phyloP scores from a whole-genome alignment of 768 basidiomycete species.

The Crepidotus variabilis region DNA sequence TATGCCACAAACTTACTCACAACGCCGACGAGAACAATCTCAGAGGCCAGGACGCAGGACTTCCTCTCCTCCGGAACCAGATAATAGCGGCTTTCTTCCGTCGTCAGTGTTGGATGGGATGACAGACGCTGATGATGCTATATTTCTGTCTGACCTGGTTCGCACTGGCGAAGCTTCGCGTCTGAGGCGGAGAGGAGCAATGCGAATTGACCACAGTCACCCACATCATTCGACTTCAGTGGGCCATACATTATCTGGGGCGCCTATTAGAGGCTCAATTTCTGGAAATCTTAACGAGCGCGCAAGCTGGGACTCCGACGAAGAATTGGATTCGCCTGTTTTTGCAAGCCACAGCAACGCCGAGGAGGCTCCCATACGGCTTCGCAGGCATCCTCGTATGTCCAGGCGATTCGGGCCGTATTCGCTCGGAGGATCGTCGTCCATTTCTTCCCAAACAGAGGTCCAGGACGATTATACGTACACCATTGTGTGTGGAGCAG shows the following conservation, averaged over 20 bases:
- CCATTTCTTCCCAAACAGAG: slow-evolving; percentile 6
- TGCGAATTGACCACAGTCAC: slow-evolving; percentile 49
- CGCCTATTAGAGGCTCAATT: slow-evolving; percentile 7
- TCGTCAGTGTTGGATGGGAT: not conserved
- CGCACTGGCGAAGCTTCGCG: slow-evolving; percentile 74
- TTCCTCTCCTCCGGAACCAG: not conserved
- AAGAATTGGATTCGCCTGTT: slow-evolving; percentile 13
- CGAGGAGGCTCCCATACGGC: not conserved
- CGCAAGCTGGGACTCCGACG: slow-evolving; percentile 19
- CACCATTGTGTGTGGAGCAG: slow-evolving; percentile 26
- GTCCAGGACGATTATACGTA: slow-evolving; percentile 20
- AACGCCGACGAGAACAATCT: not conserved
- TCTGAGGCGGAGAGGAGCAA: slow-evolving; percentile 68
- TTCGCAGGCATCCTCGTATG: slow-evolving; percentile 3
- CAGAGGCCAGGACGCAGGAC: not conserved
- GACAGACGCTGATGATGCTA: slow-evolving; percentile 59
- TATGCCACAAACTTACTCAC: slow-evolving; percentile 3
- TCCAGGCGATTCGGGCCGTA: slow-evolving; percentile 16
- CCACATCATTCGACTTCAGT: slow-evolving; percentile 3
- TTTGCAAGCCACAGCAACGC: not conserved
- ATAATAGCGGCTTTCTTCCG: not conserved
- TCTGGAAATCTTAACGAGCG: slow-evolving; percentile 15
- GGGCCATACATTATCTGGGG: slow-evolving; percentile 1
- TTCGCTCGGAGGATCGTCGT: not conserved
- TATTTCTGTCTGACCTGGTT: slow-evolving; percentile 70